Evolutionary conservation across 2,329 filamentous ascomycete genomes (phyloP), one percentile per base, ranked within the genome.

Genomic region (Metarhizium robertsii): DNA sequence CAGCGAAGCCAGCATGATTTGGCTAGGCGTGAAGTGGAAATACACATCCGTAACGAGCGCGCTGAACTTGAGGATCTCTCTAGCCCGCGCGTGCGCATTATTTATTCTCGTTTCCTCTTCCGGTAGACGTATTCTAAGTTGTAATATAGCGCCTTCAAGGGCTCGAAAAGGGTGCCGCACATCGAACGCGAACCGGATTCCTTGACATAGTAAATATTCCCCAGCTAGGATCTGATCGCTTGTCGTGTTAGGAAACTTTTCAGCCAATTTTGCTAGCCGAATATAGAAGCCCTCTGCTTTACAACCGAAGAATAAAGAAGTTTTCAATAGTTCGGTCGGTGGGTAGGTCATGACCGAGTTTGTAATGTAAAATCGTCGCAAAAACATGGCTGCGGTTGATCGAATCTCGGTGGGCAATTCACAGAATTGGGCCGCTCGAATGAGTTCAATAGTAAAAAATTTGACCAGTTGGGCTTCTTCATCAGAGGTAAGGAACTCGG

Each of bases 291-390:
- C 90, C 66, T 99, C 92, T 4, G 90, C 90, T 73, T 99, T 99
- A 65, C 87, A 91, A 10, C 91, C 91, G 60, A 99, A 88, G 76
- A 95, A 97, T 54, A 99, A 80, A 40, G 88, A 90, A 34, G 91
- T 94, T 67, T 92, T 90, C 68, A 95, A 85, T 61, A 97, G 88
- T 60, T 90, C 86, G 59, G 89, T 88, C 0, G 92, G 92, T 59
- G 92, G 89, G 68, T 99, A 97, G 34, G 92, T 96, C 89, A 97
- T 96, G 65, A 92, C 84, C 45, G 89, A 95, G 73, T 97, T 96
- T 66, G 88, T 92, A 42, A 96, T 81, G 75, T 97, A 99, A 79
- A 99, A 97, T 56, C 94, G 88, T 55, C 90, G 88, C 58, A 99
- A 80, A 69, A 95, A 96, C 66, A 95, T 85, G 58, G 92, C 88